Evolutionary conservation across 106 monocot species (phyloP).

Genomic region (Dendrobium catenatum): DNA sequence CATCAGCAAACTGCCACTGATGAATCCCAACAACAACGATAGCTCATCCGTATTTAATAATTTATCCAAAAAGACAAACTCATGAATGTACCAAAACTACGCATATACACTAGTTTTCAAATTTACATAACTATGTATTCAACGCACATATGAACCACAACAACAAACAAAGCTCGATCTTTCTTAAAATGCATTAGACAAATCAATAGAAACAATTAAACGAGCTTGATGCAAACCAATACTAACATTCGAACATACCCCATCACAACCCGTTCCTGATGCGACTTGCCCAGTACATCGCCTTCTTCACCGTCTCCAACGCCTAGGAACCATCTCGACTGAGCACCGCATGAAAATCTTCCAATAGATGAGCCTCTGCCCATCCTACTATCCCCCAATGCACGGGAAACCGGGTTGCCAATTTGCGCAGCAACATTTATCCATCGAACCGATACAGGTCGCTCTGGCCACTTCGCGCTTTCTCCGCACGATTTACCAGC

Average conservation of each 20-base stretch:
- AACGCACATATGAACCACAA: no score
- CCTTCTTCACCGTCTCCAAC: conserved; percentile 92
- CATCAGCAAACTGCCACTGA: neutral
- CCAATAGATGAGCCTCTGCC: conserved; percentile 3
- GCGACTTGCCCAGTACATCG: conserved; percentile 52
- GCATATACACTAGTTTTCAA: neutral
- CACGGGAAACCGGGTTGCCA: conserved; percentile 3
- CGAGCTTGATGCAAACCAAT: neutral
- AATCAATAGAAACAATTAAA: neutral
- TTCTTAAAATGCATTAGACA: neutral
- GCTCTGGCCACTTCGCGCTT: conserved; percentile 2
- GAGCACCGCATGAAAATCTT: conserved; percentile 10
- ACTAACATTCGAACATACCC: conserved; percentile 40
- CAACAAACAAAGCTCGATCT: neutral
- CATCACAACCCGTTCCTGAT: conserved; percentile 71
- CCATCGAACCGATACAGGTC: conserved; percentile 7
- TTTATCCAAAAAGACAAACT: no score
- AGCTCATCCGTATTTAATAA: no score
- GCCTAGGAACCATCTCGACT: conserved; percentile 64
- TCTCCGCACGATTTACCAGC: neutral
- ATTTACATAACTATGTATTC: no score
- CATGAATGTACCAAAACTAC: neutral
- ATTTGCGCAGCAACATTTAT: conserved; percentile 6
- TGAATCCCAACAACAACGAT: neutral
- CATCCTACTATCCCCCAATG: neutral